A percentile compares a stretch with the other conserved stretches of the same genome.
These are phyloP conservation scores for Luvunga scandens DNA, from an alignment of 345 rosid genomes.

Conservation along the genomic window DNA sequence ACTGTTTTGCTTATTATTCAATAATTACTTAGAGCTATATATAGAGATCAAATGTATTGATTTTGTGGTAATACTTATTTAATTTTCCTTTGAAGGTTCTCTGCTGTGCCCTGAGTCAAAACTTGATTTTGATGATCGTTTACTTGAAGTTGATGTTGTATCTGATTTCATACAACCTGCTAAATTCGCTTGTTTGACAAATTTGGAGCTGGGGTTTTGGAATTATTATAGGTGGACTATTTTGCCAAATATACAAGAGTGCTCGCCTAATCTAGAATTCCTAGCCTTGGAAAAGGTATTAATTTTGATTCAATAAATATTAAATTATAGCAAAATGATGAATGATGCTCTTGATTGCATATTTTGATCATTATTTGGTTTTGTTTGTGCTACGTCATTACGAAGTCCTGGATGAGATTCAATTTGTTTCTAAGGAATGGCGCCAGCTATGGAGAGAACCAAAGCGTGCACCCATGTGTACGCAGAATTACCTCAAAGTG, in stretches of 20 bases:
- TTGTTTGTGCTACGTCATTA: not conserved
- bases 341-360: not conserved
- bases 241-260: not conserved
- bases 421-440: not conserved
- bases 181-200: not conserved
- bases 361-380: not conserved
- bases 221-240: not conserved
- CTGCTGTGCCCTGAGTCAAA: not conserved
- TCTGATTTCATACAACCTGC: not conserved
- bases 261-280: constrained; percentile 4
- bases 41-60: not conserved
- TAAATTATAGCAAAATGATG: not conserved
- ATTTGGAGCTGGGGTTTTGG: not conserved
- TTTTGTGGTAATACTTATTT: not conserved
- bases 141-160: not conserved
- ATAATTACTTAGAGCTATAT: not conserved
- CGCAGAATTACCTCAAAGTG: not conserved
- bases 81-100: not conserved
- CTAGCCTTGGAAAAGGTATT: not conserved
- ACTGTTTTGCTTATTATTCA: not conserved
- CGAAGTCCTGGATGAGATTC: not conserved
- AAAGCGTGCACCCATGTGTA: not conserved
- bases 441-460: not conserved
- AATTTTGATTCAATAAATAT: not conserved
- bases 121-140: not conserved